A percentile compares a stretch with the other conserved stretches of the same genome.
Conservation (phyloP, 2,329 filamentous ascomycete species). For the Berkeleyomyces basicola region DNA sequence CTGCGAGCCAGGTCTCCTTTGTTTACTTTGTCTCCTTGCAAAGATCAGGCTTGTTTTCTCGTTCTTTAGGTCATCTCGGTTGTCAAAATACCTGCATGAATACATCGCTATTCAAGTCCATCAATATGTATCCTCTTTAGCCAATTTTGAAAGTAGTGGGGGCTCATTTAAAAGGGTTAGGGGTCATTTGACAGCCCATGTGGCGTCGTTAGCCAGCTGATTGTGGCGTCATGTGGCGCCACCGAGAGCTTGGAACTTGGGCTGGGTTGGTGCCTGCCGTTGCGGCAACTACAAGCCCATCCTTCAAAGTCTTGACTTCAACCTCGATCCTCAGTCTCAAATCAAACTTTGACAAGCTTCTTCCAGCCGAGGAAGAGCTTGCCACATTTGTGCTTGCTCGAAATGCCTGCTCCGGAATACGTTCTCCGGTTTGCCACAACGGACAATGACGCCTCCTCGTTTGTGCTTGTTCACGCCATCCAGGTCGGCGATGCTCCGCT, state of each 20-base stretch:
- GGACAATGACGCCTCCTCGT: constrained; percentile 30
- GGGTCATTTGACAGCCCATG: not conserved
- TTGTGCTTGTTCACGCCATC: constrained; percentile 44
- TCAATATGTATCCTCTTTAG: not conserved
- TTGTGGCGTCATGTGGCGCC: not conserved
- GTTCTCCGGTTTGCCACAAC: constrained; percentile 44
- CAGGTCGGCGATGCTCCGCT: constrained; percentile 34
- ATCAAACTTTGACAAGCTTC: too few relatives aligned
- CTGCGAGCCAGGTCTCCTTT: not conserved
- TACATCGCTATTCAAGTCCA: not conserved
- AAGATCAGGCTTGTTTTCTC: not conserved
- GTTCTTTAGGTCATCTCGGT: not conserved
- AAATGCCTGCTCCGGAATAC: not conserved
- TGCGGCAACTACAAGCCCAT: not conserved
- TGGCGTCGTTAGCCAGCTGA: not conserved
- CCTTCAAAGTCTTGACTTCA: not conserved
- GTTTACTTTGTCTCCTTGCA: not conserved
- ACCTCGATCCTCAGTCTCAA: too few relatives aligned
- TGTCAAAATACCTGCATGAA: not conserved
- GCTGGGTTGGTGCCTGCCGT: constrained; percentile 1
- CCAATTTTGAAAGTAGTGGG: not conserved
- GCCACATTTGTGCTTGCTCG: too few relatives aligned
- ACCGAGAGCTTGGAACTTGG: not conserved
- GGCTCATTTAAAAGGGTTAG: not conserved
- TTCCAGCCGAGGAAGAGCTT: too few relatives aligned